Evolutionary conservation across 1,139 yeast genomes (phyloP).

Genomic region (Geotrichum siamense): DNA sequence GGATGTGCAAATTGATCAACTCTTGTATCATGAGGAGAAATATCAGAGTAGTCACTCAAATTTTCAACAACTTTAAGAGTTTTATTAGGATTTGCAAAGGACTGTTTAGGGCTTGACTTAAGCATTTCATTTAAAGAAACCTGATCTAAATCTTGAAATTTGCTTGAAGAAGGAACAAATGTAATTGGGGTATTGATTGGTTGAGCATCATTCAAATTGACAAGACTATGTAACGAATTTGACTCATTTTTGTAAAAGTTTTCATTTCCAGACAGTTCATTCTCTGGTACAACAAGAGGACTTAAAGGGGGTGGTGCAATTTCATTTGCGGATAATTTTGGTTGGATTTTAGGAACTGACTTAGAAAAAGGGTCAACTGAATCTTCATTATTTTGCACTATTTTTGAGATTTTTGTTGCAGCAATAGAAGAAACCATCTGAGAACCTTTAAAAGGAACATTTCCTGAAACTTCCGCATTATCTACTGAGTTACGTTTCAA

Average conservation of each 20-base stretch:
- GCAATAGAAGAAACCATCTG: no score
- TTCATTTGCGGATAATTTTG: no score
- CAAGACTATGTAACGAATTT: constrained; percentile 1
- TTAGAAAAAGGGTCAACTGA: constrained; percentile 11
- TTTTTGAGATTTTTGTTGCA: background rate
- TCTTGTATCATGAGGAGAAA: constrained; percentile 1
- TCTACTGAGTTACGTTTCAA: no score
- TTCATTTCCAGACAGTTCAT: no score
- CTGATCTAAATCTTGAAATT: background rate
- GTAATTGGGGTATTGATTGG: background rate
- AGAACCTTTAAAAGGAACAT: no score
- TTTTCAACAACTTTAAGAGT: background rate
- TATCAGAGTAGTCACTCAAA: constrained; percentile 1
- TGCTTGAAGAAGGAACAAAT: background rate
- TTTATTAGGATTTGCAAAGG: constrained; percentile 2
- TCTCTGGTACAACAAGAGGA: no score
- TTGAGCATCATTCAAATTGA: background rate
- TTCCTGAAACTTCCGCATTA: no score
- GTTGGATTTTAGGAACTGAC: background rate
- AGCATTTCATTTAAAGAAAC: constrained; percentile 37
- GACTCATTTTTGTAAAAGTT: no score
- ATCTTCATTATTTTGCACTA: constrained; percentile 9
- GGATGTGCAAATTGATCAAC: background rate
- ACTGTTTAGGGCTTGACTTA: constrained; percentile 47
- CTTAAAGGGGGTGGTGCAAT: background rate